These are phyloP conservation scores for Sherardia arvensis DNA, from an alignment of 257 asterid genomes.

Conservation along the genomic window DNA sequence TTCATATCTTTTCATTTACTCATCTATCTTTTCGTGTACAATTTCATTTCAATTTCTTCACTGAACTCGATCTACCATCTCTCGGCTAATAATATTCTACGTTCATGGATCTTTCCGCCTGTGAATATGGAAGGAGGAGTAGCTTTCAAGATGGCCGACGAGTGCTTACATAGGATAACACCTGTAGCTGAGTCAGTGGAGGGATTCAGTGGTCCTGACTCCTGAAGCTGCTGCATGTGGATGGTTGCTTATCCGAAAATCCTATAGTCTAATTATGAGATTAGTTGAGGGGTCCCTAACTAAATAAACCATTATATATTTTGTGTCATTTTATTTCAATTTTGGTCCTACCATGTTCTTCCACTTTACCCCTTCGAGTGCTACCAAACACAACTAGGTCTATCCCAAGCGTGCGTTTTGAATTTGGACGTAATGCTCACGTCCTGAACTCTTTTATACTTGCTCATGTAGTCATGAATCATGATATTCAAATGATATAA, in stretches of 20 bases:
- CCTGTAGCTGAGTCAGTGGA: constrained; percentile 29
- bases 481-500: too few relatives aligned
- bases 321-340: constrained; percentile 16
- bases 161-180: constrained; percentile 20
- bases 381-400: constrained; percentile 13
- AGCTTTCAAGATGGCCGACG: not conserved
- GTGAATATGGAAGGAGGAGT: too few relatives aligned
- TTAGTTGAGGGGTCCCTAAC: constrained; percentile 41
- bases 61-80: too few relatives aligned
- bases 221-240: constrained; percentile 32
- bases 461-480: too few relatives aligned
- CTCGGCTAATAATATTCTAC: too few relatives aligned
- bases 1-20: too few relatives aligned
- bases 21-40: too few relatives aligned
- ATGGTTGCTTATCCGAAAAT: constrained; percentile 23
- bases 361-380: constrained; percentile 11
- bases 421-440: constrained; percentile 7
- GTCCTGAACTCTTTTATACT: too few relatives aligned
- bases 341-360: constrained; percentile 62
- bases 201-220: constrained; percentile 33
- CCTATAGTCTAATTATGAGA: constrained; percentile 31
- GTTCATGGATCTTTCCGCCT: too few relatives aligned
- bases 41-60: too few relatives aligned
- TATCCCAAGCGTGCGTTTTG: constrained; percentile 27
- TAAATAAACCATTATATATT: constrained; percentile 10